Percentiles rank a stretch among this genome's conserved stretches.
These are phyloP conservation scores for Ilex aquifolium DNA, from an alignment of 257 asterid genomes.

Conservation along the genomic window DNA sequence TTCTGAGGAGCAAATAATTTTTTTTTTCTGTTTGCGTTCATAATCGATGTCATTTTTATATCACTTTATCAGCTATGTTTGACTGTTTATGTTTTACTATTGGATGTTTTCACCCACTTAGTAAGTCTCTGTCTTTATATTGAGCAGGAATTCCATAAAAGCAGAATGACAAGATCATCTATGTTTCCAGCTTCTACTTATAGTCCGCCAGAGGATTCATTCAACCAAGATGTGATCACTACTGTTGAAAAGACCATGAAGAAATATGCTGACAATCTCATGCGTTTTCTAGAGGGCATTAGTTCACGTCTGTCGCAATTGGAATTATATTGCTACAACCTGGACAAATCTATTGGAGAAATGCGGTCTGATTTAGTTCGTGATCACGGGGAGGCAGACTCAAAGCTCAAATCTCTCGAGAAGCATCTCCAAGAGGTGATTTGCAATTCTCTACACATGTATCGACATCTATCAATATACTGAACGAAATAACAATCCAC, in stretches of 20 bases:
- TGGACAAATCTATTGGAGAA: slow-evolving; percentile 86
- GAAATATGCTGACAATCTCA: slow-evolving; percentile 74
- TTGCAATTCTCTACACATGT: neutral
- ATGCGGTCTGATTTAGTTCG: slow-evolving; percentile 77
- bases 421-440: slow-evolving; percentile 87
- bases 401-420: slow-evolving; percentile 75
- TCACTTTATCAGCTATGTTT: no score
- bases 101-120: no score
- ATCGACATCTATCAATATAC: no score
- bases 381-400: slow-evolving; percentile 69
- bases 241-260: slow-evolving; percentile 72
- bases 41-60: no score
- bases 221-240: slow-evolving; percentile 53
- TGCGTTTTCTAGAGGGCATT: slow-evolving; percentile 93
- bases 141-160: slow-evolving; percentile 73
- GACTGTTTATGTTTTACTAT: no score
- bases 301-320: slow-evolving; percentile 90
- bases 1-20: no score
- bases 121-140: slow-evolving; percentile 5
- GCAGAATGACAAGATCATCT: slow-evolving; percentile 67
- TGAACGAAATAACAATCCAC: no score
- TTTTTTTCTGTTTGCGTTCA: no score
- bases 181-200: slow-evolving; percentile 53
- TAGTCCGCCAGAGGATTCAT: slow-evolving; percentile 72
- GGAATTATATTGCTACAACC: slow-evolving; percentile 84